phyloP scores from a whole-genome alignment of 495 filamentous ascomycete species.

The Xylaria acuta region DNA sequence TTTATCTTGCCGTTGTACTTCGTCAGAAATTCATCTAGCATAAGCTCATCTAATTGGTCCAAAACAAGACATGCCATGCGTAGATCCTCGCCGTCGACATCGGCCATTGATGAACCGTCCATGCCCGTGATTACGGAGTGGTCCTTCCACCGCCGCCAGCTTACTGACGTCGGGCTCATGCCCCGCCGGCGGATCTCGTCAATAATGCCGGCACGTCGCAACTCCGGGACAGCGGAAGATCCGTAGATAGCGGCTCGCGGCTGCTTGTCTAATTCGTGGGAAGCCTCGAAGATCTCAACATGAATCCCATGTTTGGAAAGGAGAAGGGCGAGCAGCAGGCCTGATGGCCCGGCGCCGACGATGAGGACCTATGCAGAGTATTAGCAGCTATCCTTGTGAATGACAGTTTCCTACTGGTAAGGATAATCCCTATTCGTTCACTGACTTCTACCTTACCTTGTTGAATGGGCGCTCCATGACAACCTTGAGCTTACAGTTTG shows the following conservation, averaged over 20 bases:
- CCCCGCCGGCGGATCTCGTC: constrained; percentile 58
- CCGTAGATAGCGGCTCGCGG: constrained; percentile 63
- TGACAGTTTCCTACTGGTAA: neutral
- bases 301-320: constrained; percentile 60
- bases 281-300: constrained; percentile 59
- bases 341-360: constrained; percentile 64
- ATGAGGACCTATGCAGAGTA: constrained; percentile 43
- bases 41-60: constrained; percentile 48
- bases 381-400: constrained; percentile 7
- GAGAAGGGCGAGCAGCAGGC: constrained; percentile 61
- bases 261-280: constrained; percentile 56
- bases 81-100: constrained; percentile 46
- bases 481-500: neutral
- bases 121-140: constrained; percentile 42
- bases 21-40: constrained; percentile 54
- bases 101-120: constrained; percentile 35
- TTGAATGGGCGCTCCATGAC: constrained; percentile 26
- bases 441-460: constrained; percentile 13
- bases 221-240: constrained; percentile 58
- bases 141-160: constrained; percentile 56
- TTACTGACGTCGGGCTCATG: constrained; percentile 57
- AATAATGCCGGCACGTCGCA: constrained; percentile 61
- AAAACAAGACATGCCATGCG: constrained; percentile 46
- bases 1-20: constrained; percentile 50
- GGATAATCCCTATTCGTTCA: neutral